Base-by-base conservation (phyloP, 108 stramenopile genomes). In the Craspedostauros australis region DNA sequence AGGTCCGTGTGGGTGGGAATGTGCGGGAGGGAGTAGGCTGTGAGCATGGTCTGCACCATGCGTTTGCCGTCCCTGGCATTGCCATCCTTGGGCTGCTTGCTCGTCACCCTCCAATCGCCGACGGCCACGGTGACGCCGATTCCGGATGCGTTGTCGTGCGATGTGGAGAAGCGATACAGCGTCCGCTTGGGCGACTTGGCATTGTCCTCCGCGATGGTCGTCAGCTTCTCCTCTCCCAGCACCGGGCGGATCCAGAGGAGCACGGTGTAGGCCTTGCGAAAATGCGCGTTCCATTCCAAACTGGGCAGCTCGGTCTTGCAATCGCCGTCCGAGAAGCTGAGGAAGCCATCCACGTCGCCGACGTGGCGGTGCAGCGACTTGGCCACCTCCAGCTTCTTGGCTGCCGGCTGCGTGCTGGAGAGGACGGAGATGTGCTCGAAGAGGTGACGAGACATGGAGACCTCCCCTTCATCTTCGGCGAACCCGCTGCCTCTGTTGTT, bases 251-350 rank as follows among this genome's bases (percentile, higher is more conserved):
- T 70, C 90, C 90, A 92, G 32, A 92, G 48, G 34, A 85, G 38
- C 0, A 92, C 26, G 6, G 79, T 76, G 46, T 92, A 88, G 12
- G 84, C 76, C 57, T 88, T 92, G n/a, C 82, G 82, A 62, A 88
- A 92, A 5, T 76, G 69, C 15, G 56, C 52, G 43, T 82, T 79
- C 80, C 82, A 84, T 29, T 86, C 84, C 48, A 92, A 50, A 0
- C 65, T 64, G 0, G 91, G 91, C 36, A 50, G 37, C 15, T 50
- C 47, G 26, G 18, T 9, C 14, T 54, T 5, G 9, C 20, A 12
- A 12, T 3, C 46, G 21, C 42, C 56, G 2, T 30, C 25, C 19
- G 49, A 42, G 40, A 68, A 57, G 18, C 58, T 60, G 46, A 58
- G 44, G 27, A 54, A 54, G 1, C 66, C 66, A 54, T 68, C 66